Conservation (phyloP, 495 filamentous ascomycete species). For the Poronia punctata region DNA sequence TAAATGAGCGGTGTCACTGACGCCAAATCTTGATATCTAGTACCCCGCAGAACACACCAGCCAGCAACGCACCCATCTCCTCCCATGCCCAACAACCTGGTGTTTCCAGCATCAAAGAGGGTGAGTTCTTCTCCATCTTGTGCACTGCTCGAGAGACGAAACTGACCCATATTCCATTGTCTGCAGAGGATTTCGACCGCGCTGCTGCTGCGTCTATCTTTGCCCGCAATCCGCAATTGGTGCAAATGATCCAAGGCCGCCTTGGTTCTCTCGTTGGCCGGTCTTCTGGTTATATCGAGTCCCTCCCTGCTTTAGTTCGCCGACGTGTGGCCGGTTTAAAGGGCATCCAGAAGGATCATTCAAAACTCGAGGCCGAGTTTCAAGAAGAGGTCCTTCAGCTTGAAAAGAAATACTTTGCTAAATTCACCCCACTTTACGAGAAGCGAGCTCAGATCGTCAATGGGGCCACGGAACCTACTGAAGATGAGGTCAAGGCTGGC, state of each 20-base stretch:
- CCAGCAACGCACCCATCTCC: conserved; percentile 90
- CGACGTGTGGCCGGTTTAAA: conserved; percentile 91
- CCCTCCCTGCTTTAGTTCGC: conserved; percentile 78
- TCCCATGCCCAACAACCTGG: conserved; percentile 95
- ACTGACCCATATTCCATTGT: conserved; percentile 8
- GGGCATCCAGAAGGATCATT: conserved; percentile 97
- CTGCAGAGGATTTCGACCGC: conserved; percentile 80
- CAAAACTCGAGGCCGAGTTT: conserved; percentile 95
- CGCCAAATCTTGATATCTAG: conserved; percentile 36
- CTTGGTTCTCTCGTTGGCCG: conserved; percentile 87
- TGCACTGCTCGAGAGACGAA: neutral
- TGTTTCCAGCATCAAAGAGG: conserved; percentile 94
- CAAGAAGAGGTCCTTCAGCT: conserved; percentile 96
- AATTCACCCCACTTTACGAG: conserved; percentile 96
- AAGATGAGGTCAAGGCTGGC: conserved; percentile 76
- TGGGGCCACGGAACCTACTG: conserved; percentile 76
- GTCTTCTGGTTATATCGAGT: conserved; percentile 97
- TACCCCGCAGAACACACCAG: conserved; percentile 94
- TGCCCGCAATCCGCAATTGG: conserved; percentile 84
- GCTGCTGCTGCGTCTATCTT: conserved; percentile 84
- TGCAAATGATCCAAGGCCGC: conserved; percentile 95
- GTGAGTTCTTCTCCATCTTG: conserved; percentile 43
- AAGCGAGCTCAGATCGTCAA: conserved; percentile 92
- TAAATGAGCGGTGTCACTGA: conserved; percentile 21
- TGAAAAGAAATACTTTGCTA: conserved; percentile 98